Percentiles rank a stretch among this genome's conserved stretches.
Evolutionary conservation across 2,329 filamentous ascomycete genomes (phyloP).

Genomic region (Microcera coccophila): DNA sequence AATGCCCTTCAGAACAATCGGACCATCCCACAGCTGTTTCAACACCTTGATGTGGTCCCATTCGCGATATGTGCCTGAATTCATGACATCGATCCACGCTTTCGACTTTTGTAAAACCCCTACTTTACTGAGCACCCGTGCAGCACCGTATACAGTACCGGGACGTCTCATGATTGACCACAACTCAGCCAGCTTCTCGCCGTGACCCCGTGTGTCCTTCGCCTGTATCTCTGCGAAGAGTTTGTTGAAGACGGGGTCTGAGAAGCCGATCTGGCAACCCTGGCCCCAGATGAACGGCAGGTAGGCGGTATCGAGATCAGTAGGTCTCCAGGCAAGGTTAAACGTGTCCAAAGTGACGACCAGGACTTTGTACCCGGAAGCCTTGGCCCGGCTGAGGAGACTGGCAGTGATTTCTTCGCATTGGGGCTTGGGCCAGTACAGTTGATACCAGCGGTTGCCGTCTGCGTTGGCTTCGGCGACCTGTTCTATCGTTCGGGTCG

Average conservation of each 20-base stretch:
- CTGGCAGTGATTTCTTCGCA: slow-evolving; percentile 63
- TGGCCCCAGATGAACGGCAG: slow-evolving; percentile 56
- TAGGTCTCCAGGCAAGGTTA: slow-evolving; percentile 64
- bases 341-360: slow-evolving; percentile 73
- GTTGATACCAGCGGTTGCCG: slow-evolving; percentile 65
- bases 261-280: slow-evolving; percentile 60
- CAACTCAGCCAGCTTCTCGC: slow-evolving; percentile 14
- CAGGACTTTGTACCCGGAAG: slow-evolving; percentile 59
- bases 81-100: slow-evolving; percentile 23
- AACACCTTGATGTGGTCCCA: slow-evolving; percentile 62
- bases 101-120: slow-evolving; percentile 17
- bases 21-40: slow-evolving; percentile 56
- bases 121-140: slow-evolving; percentile 6
- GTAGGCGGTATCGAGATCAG: slow-evolving; percentile 61
- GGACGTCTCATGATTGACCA: slow-evolving; percentile 19
- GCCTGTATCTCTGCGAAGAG: slow-evolving; percentile 16
- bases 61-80: slow-evolving; percentile 43
- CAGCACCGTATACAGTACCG: slow-evolving; percentile 19
- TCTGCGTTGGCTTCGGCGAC: slow-evolving; percentile 56
- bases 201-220: slow-evolving; percentile 12
- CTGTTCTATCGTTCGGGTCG: slow-evolving; percentile 61
- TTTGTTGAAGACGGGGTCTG: slow-evolving; percentile 58
- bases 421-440: slow-evolving; percentile 62
- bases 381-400: slow-evolving; percentile 58
- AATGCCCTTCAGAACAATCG: slow-evolving; percentile 41